Conservation (phyloP, 2,329 filamentous ascomycete genomes). For the Aspergillus alliaceus region DNA sequence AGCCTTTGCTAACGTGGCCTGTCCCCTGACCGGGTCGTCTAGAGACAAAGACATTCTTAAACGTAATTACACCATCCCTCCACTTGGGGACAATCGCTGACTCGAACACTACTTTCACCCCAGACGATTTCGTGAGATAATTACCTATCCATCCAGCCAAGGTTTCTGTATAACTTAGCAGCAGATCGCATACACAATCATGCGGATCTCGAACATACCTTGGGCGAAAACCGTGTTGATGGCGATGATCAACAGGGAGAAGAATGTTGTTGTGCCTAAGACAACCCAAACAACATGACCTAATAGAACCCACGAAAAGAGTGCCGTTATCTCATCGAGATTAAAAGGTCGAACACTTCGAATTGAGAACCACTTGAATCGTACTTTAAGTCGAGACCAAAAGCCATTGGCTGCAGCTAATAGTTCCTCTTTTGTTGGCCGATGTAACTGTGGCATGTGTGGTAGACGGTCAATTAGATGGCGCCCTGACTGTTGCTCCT, state of each 20-base stretch:
- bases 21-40: slow-evolving; percentile 78
- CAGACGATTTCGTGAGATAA: slow-evolving; percentile 90
- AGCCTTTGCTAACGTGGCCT: slow-evolving; percentile 88
- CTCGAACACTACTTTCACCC: slow-evolving; percentile 92
- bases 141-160: slow-evolving; percentile 91
- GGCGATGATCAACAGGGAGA: slow-evolving; percentile 83
- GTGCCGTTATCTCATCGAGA: slow-evolving; percentile 91
- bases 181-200: slow-evolving; percentile 8
- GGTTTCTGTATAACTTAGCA: slow-evolving; percentile 63
- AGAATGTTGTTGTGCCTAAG: slow-evolving; percentile 96
- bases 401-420: slow-evolving; percentile 89
- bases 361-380: slow-evolving; percentile 98
- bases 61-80: slow-evolving; percentile 92
- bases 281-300: slow-evolving; percentile 94
- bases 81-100: slow-evolving; percentile 96
- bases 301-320: slow-evolving; percentile 91
- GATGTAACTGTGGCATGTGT: slow-evolving; percentile 73
- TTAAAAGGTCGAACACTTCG: slow-evolving; percentile 92
- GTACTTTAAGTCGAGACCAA: slow-evolving; percentile 83
- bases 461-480: slow-evolving; percentile 61
- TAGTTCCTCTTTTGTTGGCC: slow-evolving; percentile 90
- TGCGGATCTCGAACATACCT: slow-evolving; percentile 53
- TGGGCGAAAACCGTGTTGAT: slow-evolving; percentile 98
- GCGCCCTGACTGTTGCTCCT: slow-evolving; percentile 19
- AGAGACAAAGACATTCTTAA: slow-evolving; percentile 95